Conservation (phyloP, 139 green algal species). For the Gonium pectorale region DNA sequence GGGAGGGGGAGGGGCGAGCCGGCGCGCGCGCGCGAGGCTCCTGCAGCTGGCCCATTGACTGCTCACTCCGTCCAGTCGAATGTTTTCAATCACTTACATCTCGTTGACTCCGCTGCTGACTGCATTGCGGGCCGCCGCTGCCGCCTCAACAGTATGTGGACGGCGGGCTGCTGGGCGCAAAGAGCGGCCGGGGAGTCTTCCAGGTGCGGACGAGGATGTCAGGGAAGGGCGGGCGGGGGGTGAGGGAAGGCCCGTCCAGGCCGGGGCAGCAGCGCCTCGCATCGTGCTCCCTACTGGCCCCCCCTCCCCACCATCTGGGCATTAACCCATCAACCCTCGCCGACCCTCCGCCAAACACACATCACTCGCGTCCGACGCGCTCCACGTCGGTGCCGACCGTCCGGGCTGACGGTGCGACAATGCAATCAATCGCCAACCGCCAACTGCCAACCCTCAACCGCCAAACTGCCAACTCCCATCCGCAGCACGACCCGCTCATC, state of each 20-base stretch:
- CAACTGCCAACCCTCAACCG: too few species aligned
- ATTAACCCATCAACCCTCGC: background rate
- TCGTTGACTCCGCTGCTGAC: too few species aligned
- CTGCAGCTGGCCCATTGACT: too few species aligned
- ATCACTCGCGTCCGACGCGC: background rate
- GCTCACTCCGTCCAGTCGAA: too few species aligned
- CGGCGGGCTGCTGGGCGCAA: conserved; percentile 83
- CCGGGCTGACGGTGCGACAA: background rate
- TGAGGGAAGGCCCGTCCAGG: background rate
- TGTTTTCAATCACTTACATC: too few species aligned
- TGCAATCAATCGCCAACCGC: too few species aligned
- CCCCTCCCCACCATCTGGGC: background rate
- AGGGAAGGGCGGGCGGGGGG: background rate
- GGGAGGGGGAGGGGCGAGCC: too few species aligned
- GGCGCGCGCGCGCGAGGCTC: too few species aligned
- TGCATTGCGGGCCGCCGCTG: too few species aligned
- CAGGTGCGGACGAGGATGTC: background rate
- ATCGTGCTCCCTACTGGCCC: background rate
- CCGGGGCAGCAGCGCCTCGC: background rate
- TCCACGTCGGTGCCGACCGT: background rate
- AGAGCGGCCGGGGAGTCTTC: conserved; percentile 29
- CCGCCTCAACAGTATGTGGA: conserved; percentile 97
- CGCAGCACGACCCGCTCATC: conserved; percentile 4
- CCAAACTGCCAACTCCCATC: too few species aligned
- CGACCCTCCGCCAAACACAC: background rate